Evolutionary conservation across 495 filamentous ascomycete genomes (phyloP).

Genomic region (Alectoria sarmentosa): DNA sequence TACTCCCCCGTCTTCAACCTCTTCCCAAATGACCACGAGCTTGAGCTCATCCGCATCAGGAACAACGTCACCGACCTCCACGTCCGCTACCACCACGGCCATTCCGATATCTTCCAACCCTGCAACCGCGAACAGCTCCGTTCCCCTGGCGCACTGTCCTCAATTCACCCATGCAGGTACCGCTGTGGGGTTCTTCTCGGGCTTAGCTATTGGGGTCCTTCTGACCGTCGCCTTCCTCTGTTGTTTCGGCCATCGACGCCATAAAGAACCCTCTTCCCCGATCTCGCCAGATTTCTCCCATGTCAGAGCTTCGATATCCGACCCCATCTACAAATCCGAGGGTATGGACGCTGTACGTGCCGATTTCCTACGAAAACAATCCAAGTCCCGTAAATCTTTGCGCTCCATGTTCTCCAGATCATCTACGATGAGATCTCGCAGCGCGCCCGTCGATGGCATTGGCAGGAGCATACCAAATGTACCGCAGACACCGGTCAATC

Average conservation of each 20-base stretch:
- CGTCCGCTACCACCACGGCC: conserved; percentile 19
- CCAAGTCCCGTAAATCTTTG: conserved; percentile 21
- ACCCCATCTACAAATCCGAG: conserved; percentile 44
- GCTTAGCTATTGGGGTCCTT: conserved; percentile 48
- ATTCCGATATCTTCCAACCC: conserved; percentile 11
- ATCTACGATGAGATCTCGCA: conserved; percentile 15
- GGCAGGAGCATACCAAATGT: conserved; percentile 25
- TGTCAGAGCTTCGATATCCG: conserved; percentile 43
- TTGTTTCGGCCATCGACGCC: conserved; percentile 36
- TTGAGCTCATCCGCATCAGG: conserved; percentile 26
- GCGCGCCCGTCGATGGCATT: conserved; percentile 16
- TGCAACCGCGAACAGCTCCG: conserved; percentile 22
- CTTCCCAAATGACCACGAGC: conserved; percentile 29
- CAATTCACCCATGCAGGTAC: conserved; percentile 49
- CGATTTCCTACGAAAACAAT: conserved; percentile 43
- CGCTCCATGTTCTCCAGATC: conserved; percentile 26
- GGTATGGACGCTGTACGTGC: conserved; percentile 44
- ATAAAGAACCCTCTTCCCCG: conserved; percentile 21
- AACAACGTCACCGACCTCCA: conserved; percentile 23
- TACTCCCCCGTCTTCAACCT: conserved; percentile 17
- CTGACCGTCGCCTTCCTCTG: conserved; percentile 38
- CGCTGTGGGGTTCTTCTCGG: conserved; percentile 58
- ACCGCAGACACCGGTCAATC: conserved; percentile 30
- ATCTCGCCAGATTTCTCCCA: conserved; percentile 32
- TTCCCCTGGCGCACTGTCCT: conserved; percentile 22